phyloP scores from a whole-genome alignment of 2,329 filamentous ascomycete species.

The Gnomoniopsis smithogilvyi region DNA sequence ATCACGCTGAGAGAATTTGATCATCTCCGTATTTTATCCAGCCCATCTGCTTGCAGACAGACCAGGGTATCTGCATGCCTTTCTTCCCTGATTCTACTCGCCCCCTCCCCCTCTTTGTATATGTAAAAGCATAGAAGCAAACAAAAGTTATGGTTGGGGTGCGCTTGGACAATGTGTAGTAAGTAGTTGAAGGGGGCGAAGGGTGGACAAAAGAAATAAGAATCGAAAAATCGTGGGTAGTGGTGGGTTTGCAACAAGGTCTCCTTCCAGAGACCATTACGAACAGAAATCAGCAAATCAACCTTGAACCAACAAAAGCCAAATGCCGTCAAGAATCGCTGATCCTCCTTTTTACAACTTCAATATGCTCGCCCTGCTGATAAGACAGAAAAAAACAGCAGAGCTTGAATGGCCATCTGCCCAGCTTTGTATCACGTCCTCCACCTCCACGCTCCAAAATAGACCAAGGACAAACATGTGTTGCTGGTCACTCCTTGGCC shows the following conservation, averaged over 20 bases:
- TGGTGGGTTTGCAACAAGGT: slow-evolving; percentile 9
- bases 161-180: neutral
- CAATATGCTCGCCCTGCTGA: slow-evolving; percentile 7
- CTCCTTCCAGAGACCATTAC: slow-evolving; percentile 3
- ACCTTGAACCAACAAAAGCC: slow-evolving; percentile 12
- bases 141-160: slow-evolving; percentile 9
- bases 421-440: neutral
- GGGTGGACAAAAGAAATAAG: slow-evolving; percentile 21
- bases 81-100: slow-evolving; percentile 15
- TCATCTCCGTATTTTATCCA: neutral
- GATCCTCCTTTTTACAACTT: slow-evolving; percentile 9
- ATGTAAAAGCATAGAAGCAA: slow-evolving; percentile 27
- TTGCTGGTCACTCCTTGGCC: too few species aligned
- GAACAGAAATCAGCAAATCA: slow-evolving; percentile 4
- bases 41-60: slow-evolving; percentile 26
- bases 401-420: neutral
- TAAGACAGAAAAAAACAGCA: slow-evolving; percentile 1
- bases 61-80: slow-evolving; percentile 9
- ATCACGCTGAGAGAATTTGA: slow-evolving; percentile 15
- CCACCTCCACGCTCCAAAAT: neutral
- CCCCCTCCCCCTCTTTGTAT: slow-evolving; percentile 20
- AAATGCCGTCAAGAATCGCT: slow-evolving; percentile 14
- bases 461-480: too few species aligned
- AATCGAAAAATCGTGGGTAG: slow-evolving; percentile 4
- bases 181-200: slow-evolving; percentile 6